A percentile compares a stretch with the other conserved stretches of the same genome.
Conservation (phyloP, 352 stramenopile genomes). For the Globisporangium parvum region DNA sequence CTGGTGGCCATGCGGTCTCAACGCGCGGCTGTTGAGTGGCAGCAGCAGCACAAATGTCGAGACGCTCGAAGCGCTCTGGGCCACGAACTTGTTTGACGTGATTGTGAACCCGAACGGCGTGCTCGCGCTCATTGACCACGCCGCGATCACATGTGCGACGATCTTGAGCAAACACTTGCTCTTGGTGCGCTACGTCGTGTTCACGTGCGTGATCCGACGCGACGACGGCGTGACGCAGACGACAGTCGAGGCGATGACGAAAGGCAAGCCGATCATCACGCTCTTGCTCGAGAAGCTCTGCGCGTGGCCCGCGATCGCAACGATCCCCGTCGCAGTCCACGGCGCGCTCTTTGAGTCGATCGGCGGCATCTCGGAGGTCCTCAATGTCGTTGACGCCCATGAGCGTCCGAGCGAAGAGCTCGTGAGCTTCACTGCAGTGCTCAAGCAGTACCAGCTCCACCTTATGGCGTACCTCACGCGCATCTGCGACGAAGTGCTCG, state of each 20-base stretch:
- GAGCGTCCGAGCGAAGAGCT: slow-evolving; percentile 17
- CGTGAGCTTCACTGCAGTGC: slow-evolving; percentile 24
- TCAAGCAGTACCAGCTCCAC: slow-evolving; percentile 45
- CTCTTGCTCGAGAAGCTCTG: slow-evolving; percentile 58
- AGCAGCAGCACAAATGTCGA: not conserved
- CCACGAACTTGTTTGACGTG: slow-evolving; percentile 59
- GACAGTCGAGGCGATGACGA: slow-evolving; percentile 28
- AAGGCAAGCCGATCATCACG: slow-evolving; percentile 52
- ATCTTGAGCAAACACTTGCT: slow-evolving; percentile 79
- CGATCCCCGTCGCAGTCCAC: slow-evolving; percentile 76
- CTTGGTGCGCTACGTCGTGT: slow-evolving; percentile 62
- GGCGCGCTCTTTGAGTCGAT: slow-evolving; percentile 78
- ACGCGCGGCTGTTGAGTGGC: slow-evolving; percentile 8
- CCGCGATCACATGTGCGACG: slow-evolving; percentile 61
- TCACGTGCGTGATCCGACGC: slow-evolving; percentile 27
- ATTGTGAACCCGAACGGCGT: slow-evolving; percentile 63
- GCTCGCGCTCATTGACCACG: slow-evolving; percentile 63
- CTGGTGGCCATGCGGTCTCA: slow-evolving; percentile 67
- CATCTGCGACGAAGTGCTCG: slow-evolving; percentile 66
- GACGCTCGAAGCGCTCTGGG: slow-evolving; percentile 50
- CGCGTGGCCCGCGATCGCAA: slow-evolving; percentile 44
- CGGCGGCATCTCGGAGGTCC: slow-evolving; percentile 61
- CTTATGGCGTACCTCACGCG: slow-evolving; percentile 51
- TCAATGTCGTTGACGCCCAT: slow-evolving; percentile 44
- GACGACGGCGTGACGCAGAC: slow-evolving; percentile 17